phyloP scores from a whole-genome alignment of 164 flowering plant genomes.

The Liquidambar formosana region DNA sequence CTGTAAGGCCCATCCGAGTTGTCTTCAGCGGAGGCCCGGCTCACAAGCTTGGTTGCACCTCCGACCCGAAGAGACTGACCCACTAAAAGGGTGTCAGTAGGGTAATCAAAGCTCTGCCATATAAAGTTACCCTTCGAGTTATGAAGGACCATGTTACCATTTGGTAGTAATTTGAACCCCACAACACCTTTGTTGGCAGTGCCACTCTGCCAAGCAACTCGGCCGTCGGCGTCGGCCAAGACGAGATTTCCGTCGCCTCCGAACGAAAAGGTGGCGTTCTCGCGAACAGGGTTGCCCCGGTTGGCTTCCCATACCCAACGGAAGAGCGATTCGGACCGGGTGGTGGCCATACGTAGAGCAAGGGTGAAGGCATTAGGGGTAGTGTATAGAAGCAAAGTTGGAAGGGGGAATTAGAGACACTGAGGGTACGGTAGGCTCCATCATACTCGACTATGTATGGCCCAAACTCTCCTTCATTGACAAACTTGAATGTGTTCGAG shows the following conservation, averaged over 20 bases:
- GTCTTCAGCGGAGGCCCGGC: slow-evolving; percentile 27
- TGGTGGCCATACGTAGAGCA: slow-evolving; percentile 36
- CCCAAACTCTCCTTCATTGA: slow-evolving; percentile 48
- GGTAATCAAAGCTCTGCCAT: slow-evolving; percentile 62
- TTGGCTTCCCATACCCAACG: slow-evolving; percentile 69
- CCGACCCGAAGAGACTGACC: slow-evolving; percentile 41
- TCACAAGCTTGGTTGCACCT: slow-evolving; percentile 34
- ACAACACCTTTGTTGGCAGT: slow-evolving; percentile 56
- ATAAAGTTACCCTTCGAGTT: slow-evolving; percentile 40
- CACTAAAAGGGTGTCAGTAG: slow-evolving; percentile 55
- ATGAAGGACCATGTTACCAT: slow-evolving; percentile 53
- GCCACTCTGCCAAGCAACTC: slow-evolving; percentile 50
- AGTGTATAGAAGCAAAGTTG: slow-evolving; percentile 44
- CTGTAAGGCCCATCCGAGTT: slow-evolving; percentile 44
- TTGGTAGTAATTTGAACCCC: slow-evolving; percentile 37
- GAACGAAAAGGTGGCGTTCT: slow-evolving; percentile 42
- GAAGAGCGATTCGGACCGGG: slow-evolving; percentile 21
- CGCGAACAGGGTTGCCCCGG: slow-evolving; percentile 45
- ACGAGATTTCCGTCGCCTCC: slow-evolving; percentile 55
- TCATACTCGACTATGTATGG: slow-evolving; percentile 39
- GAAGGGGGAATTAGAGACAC: slow-evolving; percentile 30
- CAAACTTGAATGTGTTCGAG: slow-evolving; percentile 35
- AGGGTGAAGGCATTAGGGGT: slow-evolving; percentile 50
- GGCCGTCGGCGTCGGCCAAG: slow-evolving; percentile 45
- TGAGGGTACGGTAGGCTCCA: slow-evolving; percentile 29